A percentile compares a stretch with the other conserved stretches of the same genome.
Evolutionary conservation across 164 flowering plant genomes (phyloP).

Genomic region (grape (Vitis vinifera)): ASM3070453v1 NC_081823.1:6330501-6331000

Average conservation of each 20-base stretch:
- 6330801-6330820: conserved; percentile 33
- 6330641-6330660: no score
- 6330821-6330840: conserved; percentile 38
- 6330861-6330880: conserved; percentile 45
- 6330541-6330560: conserved; percentile 23
- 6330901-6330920: conserved; percentile 14
- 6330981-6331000: conserved; percentile 29
- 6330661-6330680: no score
- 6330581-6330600: background rate
- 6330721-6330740: no score
- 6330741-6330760: no score
- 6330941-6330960: conserved; percentile 54
- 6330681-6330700: no score
- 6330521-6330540: conserved; percentile 62
- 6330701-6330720: no score
- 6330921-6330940: conserved; percentile 43
- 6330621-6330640: background rate
- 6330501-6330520: conserved; percentile 69
- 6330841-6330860: conserved; percentile 67
- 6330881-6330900: conserved; percentile 53
- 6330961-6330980: conserved; percentile 32
- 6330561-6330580: conserved; percentile 36
- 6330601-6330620: no score
- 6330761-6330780: no score
- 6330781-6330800: conserved; percentile 19